phyloP scores from a whole-genome alignment of 305 asterid species.

The Nicotiana rustica region DNA sequence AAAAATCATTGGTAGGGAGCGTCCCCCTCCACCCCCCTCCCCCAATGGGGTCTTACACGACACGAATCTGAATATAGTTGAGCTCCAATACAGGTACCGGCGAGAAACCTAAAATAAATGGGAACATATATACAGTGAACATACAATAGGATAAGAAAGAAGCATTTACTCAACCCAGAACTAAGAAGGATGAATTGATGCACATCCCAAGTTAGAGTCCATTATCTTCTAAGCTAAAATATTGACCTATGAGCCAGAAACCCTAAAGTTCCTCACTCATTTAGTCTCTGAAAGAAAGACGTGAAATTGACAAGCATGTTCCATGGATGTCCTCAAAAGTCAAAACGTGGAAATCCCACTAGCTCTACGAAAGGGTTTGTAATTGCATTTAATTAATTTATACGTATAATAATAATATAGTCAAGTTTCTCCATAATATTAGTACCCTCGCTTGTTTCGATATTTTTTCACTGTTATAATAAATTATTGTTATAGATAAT shows the following conservation, averaged over 20 bases:
- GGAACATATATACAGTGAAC: background rate
- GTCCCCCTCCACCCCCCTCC: no score
- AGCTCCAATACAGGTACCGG: no score
- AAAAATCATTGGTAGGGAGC: no score
- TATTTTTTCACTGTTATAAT: no score
- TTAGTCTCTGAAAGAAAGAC: background rate
- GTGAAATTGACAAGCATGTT: constrained; percentile 32
- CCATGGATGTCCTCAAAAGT: constrained; percentile 39
- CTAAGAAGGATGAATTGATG: background rate
- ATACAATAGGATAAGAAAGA: constrained; percentile 20
- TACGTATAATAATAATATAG: no score
- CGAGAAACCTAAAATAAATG: no score
- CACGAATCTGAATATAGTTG: no score
- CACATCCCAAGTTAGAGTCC: background rate
- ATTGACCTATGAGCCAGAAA: constrained; percentile 14
- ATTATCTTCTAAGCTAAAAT: background rate
- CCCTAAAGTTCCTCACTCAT: background rate
- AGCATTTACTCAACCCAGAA: background rate
- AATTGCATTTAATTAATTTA: background rate
- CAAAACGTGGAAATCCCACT: constrained; percentile 29
- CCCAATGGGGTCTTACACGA: no score
- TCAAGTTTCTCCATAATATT: no score
- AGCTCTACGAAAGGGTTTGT: background rate
- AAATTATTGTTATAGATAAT: background rate
- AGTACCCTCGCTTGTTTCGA: no score